Base-by-base conservation (phyloP, 2,329 filamentous ascomycete genomes). In the Colletotrichum shisoi region DNA sequence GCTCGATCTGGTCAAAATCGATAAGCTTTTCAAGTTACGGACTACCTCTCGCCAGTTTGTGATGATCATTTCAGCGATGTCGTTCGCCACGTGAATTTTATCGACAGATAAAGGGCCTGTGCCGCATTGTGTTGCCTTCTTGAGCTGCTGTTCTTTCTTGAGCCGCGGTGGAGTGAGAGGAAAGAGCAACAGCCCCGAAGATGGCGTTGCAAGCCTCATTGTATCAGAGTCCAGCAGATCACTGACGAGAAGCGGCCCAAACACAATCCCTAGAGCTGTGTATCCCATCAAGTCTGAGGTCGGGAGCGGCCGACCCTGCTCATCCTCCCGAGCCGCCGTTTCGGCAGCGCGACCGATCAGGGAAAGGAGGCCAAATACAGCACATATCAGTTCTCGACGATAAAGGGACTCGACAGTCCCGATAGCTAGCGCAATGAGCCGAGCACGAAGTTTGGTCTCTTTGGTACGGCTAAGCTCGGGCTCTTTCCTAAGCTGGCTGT, bases 341-440 rank as follows among this genome's bases (percentile, higher is more conserved):
- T 90, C 85, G 2, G 87, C 85, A 4, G 82, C 78, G 31, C 84
- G 79, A 2, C 87, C 88, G 62, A 91, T 82, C 44, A 89, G 79
- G 59, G 84, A 87, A 12, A 91, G 78, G 13, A 91, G 78, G 0
- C 88, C 89, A 73, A 91, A 88, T 0, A 91, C 87, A 5, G 87
- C 85, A 69, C 86, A 90, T 49, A 91, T 87, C 3, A 91, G 77
- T 53, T 90, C 86, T 27, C 88, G 81, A 48, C 87, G 83, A 67
- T 85, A 86, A 60, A 83, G 83, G 0, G 87, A 89, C 62, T 80
- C 79, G n/a, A 89, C 77, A 0, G 85, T 85, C 1, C 82, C 81
- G 48, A 91, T 82, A 8, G 87, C 87, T 40, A 91, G 77, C 1
- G 88, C 88, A 69, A 91, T 88, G 3, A 91, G 80, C n/a, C 87